Percentiles rank a stretch among this genome's conserved stretches.
phyloP scores from a whole-genome alignment of 2,329 filamentous ascomycete genomes.

The Arthrobotrys megalospora region DNA sequence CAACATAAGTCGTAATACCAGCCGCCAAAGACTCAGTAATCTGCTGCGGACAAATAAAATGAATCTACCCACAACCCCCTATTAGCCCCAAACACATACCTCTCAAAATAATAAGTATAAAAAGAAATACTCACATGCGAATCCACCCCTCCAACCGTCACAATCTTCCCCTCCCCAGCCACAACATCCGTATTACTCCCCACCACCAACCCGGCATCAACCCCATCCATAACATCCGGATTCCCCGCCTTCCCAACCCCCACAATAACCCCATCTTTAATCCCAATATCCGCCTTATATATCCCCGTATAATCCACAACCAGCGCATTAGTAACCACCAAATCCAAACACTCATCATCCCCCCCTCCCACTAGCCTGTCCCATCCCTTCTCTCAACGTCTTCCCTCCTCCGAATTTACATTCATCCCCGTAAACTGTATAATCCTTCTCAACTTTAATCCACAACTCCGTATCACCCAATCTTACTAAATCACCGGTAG shows the following conservation, averaged over 20 bases:
- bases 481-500: conserved; percentile 85
- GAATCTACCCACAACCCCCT: conserved; percentile 66
- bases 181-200: conserved; percentile 93
- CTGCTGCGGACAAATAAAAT: conserved; percentile 96
- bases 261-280: conserved; percentile 87
- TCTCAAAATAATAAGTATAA: background rate
- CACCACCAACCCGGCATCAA: conserved; percentile 82
- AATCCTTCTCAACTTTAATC: conserved; percentile 89
- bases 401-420: conserved; percentile 97
- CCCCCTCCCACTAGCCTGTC: conserved; percentile 84
- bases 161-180: conserved; percentile 88
- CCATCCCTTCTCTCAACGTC: conserved; percentile 94
- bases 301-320: conserved; percentile 93
- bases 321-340: conserved; percentile 89
- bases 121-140: conserved; percentile 67
- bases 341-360: conserved; percentile 81
- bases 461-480: conserved; percentile 89
- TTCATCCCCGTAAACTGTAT: conserved; percentile 89
- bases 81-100: background rate
- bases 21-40: conserved; percentile 84
- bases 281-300: conserved; percentile 95
- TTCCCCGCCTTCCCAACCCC: conserved; percentile 96
- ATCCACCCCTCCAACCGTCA: conserved; percentile 92
- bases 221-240: conserved; percentile 95
- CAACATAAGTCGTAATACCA: conserved; percentile 90